Evolutionary conservation across 139 green algal species (phyloP).

Genomic region (Micromonas commoda): DNA sequence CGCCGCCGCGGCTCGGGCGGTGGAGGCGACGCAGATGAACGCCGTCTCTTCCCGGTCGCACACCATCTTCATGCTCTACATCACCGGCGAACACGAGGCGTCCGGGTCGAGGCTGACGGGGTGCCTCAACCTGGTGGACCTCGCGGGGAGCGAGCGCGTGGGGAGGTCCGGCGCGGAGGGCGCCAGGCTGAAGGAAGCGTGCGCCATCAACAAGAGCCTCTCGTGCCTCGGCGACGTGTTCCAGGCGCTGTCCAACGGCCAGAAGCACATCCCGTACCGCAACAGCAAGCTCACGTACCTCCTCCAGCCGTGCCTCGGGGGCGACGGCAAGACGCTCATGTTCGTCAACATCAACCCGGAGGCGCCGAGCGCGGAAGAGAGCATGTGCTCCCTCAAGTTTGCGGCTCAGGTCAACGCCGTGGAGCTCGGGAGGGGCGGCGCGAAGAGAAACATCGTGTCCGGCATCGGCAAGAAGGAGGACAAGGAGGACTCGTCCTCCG

Average conservation of each 20-base stretch:
- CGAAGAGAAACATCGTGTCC: conserved; percentile 16
- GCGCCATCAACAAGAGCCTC: conserved; percentile 94
- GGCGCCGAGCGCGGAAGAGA: conserved; percentile 57
- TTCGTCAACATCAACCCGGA: conserved; percentile 83
- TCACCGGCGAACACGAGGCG: conserved; percentile 51
- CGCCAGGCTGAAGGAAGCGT: conserved; percentile 83
- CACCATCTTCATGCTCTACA: conserved; percentile 78
- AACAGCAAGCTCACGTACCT: conserved; percentile 95
- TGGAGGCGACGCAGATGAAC: conserved; percentile 77
- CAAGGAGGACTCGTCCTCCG: not conserved
- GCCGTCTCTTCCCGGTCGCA: conserved; percentile 75
- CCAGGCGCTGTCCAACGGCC: conserved; percentile 33
- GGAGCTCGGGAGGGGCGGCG: conserved; percentile 18
- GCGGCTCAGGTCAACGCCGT: conserved; percentile 43
- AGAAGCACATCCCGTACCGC: conserved; percentile 84
- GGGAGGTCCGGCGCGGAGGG: conserved; percentile 60
- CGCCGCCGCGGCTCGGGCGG: conserved; percentile 51
- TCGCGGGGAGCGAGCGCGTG: conserved; percentile 88
- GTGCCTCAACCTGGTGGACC: conserved; percentile 88
- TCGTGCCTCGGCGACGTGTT: conserved; percentile 90
- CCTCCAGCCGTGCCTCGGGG: conserved; percentile 80
- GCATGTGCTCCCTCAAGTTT: conserved; percentile 81
- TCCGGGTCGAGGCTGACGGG: conserved; percentile 42
- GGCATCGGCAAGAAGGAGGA: not conserved
- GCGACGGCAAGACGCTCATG: conserved; percentile 88